Evolutionary conservation across 2,329 filamentous ascomycete genomes (phyloP), one percentile per base, ranked within the genome.

Genomic region (Cladophialophora psammophila): DNA sequence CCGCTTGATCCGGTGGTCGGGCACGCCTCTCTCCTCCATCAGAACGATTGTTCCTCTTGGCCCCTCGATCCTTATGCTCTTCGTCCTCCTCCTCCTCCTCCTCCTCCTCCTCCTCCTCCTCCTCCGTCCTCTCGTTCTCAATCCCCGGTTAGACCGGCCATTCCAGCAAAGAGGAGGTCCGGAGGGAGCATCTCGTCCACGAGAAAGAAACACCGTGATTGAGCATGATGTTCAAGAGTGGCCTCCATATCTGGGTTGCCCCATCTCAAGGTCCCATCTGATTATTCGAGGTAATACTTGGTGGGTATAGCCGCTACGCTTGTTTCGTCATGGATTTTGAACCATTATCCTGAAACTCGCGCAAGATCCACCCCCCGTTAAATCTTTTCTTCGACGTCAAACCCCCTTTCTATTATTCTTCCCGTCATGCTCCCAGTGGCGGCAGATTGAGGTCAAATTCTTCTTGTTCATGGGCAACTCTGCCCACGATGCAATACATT

Each of bases 391-490:
- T 34, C 9, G 15, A 34, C 12, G n/a, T 36, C 18, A 26, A 32
- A 42, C 15, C 40, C 15, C 40, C 2, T 26, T 26, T 26, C 26
- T 15, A 7, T 50, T 13, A 3, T 10, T 42, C 57, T 48, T 34
- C 13, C 12, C 15, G 20, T 45, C 50, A 64, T 50, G 31, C 45
- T 10, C 31, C 57, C 50, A 65, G 55, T 38, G 78, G 77, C 48
- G 74, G 77, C 45, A 84, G 75, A 70, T 83, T 83, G 57, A 84
- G 76, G 73, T 84, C 82, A 70, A 83, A 84, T 59, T 80, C 79
- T 71, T 83, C 82, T 15, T 72, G 70, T 18, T 78, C 74, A 2
- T 70, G 70, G 13, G 80, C 80, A 32, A 80, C 66, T 53, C 78
- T 73, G 26, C 80, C 80, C 20, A 78, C 69, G 54, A 84, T 77